Percentiles rank a stretch among this genome's conserved stretches.
Evolutionary conservation across 768 basidiomycete species (phyloP).

Genomic region (Roridomyces roridus): DNA sequence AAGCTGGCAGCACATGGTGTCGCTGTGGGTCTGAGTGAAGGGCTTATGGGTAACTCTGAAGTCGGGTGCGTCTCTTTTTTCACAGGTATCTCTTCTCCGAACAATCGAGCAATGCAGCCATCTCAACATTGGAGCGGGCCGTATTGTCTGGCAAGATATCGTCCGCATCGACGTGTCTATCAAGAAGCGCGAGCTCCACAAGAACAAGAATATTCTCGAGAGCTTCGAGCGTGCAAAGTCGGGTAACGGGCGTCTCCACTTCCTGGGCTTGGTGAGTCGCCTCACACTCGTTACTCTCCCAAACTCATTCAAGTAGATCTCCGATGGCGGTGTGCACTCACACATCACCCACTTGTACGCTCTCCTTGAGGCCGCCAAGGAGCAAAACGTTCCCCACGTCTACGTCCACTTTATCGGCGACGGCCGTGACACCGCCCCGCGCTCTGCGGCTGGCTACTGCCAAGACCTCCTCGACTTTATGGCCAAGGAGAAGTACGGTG

Average conservation of each 20-base stretch:
- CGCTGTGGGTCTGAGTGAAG: slow-evolving; percentile 89
- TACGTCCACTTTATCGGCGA: slow-evolving; percentile 76
- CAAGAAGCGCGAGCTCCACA: slow-evolving; percentile 86
- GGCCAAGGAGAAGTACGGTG: slow-evolving; percentile 58
- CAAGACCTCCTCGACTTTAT: slow-evolving; percentile 63
- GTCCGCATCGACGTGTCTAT: slow-evolving; percentile 93
- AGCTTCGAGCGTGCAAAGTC: slow-evolving; percentile 81
- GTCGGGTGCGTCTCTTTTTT: slow-evolving; percentile 71
- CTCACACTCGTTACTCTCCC: neutral
- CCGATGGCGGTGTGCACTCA: slow-evolving; percentile 95
- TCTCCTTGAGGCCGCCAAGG: slow-evolving; percentile 88
- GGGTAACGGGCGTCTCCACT: slow-evolving; percentile 81
- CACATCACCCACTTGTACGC: slow-evolving; percentile 91
- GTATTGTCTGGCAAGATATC: slow-evolving; percentile 97
- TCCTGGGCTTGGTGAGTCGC: slow-evolving; percentile 78
- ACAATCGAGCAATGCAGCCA: too few species aligned
- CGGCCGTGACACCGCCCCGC: slow-evolving; percentile 74
- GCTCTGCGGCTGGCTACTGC: slow-evolving; percentile 64
- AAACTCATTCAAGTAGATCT: slow-evolving; percentile 57
- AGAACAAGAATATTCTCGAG: slow-evolving; percentile 73
- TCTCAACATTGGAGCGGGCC: slow-evolving; percentile 91
- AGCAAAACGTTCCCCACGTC: slow-evolving; percentile 58
- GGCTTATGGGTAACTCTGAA: slow-evolving; percentile 97
- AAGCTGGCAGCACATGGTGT: slow-evolving; percentile 84
- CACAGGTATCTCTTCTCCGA: too few species aligned